Conservation (phyloP, 1,139 yeast species). For the Yamadazyma friedrichii region DNA sequence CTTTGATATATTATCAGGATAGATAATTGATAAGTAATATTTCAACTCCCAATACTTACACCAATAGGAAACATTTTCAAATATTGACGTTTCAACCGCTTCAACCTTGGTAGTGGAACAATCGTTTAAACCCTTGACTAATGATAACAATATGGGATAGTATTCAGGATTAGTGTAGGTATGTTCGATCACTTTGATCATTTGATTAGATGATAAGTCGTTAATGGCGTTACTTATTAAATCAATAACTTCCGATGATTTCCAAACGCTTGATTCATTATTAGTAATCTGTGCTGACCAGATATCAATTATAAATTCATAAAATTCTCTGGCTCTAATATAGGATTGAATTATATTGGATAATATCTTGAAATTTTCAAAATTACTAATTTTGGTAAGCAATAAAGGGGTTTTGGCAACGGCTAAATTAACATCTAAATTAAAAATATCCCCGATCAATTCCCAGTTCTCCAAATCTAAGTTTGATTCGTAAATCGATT, state of each 20-base stretch:
- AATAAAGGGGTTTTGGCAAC: constrained; percentile 33
- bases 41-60: constrained; percentile 8
- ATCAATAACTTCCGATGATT: constrained; percentile 26
- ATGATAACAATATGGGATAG: constrained; percentile 29
- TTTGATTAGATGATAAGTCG: constrained; percentile 48
- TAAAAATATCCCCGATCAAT: constrained; percentile 42
- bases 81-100: constrained; percentile 12
- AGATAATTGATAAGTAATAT: constrained; percentile 10
- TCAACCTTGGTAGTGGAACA: constrained; percentile 22
- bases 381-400: constrained; percentile 7
- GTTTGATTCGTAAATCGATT: constrained; percentile 30
- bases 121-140: constrained; percentile 39
- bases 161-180: constrained; percentile 11
- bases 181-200: constrained; percentile 20
- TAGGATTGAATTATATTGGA: constrained; percentile 41
- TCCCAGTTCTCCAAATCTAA: constrained; percentile 37
- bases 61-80: constrained; percentile 8
- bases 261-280: constrained; percentile 19
- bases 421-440: constrained; percentile 53
- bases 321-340: constrained; percentile 59
- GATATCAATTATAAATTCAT: constrained; percentile 40
- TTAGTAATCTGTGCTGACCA: constrained; percentile 33
- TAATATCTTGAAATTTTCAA: not conserved
- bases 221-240: constrained; percentile 39
- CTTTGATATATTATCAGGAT: constrained; percentile 5